Conservation (phyloP, 2,329 filamentous ascomycete genomes). For the Leptoxyphium fumago region DNA sequence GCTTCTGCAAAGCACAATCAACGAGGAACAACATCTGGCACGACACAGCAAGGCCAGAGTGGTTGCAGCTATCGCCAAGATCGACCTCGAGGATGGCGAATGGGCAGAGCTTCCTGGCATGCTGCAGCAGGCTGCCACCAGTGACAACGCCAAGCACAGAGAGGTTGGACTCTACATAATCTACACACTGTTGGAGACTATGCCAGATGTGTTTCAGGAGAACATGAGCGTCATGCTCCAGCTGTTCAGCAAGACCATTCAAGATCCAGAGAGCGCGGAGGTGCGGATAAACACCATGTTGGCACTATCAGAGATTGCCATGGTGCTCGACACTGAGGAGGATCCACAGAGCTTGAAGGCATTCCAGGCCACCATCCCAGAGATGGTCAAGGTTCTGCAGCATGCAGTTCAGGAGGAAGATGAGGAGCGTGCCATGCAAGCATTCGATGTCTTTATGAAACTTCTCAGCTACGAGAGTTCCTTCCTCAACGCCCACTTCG, state of each 20-base stretch:
- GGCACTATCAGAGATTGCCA: slow-evolving; percentile 72
- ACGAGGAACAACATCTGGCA: slow-evolving; percentile 60
- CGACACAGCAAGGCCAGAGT: slow-evolving; percentile 80
- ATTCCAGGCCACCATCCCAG: slow-evolving; percentile 68
- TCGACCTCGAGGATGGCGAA: slow-evolving; percentile 76
- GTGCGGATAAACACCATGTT: slow-evolving; percentile 91
- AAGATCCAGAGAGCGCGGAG: slow-evolving; percentile 78
- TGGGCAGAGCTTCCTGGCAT: slow-evolving; percentile 69
- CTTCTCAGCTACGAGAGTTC: slow-evolving; percentile 80
- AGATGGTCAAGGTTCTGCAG: slow-evolving; percentile 84
- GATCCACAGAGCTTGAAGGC: slow-evolving; percentile 56
- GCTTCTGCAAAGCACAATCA: slow-evolving; percentile 68
- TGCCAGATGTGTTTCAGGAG: slow-evolving; percentile 70
- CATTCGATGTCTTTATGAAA: slow-evolving; percentile 95
- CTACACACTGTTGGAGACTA: slow-evolving; percentile 77
- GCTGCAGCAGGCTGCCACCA: slow-evolving; percentile 66
- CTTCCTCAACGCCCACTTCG: slow-evolving; percentile 71
- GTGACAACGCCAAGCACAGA: slow-evolving; percentile 59
- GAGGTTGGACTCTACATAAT: slow-evolving; percentile 89
- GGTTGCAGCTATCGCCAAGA: slow-evolving; percentile 69
- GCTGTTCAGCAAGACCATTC: slow-evolving; percentile 75
- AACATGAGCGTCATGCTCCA: slow-evolving; percentile 66
- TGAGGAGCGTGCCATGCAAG: slow-evolving; percentile 76
- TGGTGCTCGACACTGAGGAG: slow-evolving; percentile 79
- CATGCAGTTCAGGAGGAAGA: slow-evolving; percentile 56